Evolutionary conservation across 2,329 filamentous ascomycete species (phyloP).

Genomic region (Intubia oerlemansii): DNA sequence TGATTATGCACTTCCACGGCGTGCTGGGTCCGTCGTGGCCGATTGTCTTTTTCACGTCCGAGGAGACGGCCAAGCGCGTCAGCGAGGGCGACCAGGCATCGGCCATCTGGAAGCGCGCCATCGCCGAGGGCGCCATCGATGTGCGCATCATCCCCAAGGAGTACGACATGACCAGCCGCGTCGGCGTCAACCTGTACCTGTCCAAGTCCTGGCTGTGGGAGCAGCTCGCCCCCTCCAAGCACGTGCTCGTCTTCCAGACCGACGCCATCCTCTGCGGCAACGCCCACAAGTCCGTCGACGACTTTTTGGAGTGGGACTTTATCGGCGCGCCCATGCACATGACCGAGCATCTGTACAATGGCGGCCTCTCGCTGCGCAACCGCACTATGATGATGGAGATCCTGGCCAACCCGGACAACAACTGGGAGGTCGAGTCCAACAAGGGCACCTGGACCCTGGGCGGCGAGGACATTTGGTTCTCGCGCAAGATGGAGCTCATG

Average conservation of each 20-base stretch:
- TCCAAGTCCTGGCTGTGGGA: slow-evolving; percentile 17
- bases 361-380: slow-evolving; percentile 17
- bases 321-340: slow-evolving; percentile 14
- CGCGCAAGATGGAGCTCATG: slow-evolving; percentile 7
- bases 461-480: slow-evolving; percentile 12
- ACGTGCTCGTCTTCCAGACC: slow-evolving; percentile 18
- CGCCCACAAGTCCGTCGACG: slow-evolving; percentile 12
- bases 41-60: slow-evolving; percentile 20
- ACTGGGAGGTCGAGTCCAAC: slow-evolving; percentile 16
- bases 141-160: slow-evolving; percentile 17
- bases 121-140: slow-evolving; percentile 14
- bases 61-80: slow-evolving; percentile 6
- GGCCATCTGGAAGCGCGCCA: slow-evolving; percentile 16
- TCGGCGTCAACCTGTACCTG: slow-evolving; percentile 16
- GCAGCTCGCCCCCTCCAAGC: slow-evolving; percentile 13
- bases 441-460: slow-evolving; percentile 7
- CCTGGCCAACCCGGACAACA: slow-evolving; percentile 16
- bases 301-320: slow-evolving; percentile 17
- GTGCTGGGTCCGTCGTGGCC: slow-evolving; percentile 21
- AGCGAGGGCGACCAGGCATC: slow-evolving; percentile 9
- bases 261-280: slow-evolving; percentile 17
- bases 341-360: slow-evolving; percentile 12
- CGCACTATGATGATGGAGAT: slow-evolving; percentile 18
- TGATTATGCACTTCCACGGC: slow-evolving; percentile 13
- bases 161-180: slow-evolving; percentile 14